Conservation (phyloP, 2,329 filamentous ascomycete species). For the Grosmannia huntii region DNA sequence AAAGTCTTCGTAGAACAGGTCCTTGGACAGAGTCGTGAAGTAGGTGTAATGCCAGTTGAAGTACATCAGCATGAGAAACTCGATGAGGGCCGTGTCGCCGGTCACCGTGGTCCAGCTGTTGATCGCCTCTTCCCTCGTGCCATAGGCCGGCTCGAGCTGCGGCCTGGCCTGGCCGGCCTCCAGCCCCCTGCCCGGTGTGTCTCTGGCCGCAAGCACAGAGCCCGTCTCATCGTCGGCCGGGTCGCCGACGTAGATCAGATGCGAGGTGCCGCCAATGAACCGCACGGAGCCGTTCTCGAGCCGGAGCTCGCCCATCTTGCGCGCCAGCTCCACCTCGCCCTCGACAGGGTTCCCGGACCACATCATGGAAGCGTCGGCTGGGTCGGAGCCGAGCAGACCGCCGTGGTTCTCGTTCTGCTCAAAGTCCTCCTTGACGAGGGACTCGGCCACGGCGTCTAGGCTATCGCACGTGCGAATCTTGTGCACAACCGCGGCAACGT, state of each 20-base stretch:
- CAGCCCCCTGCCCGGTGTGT: not conserved
- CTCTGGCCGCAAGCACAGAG: not conserved
- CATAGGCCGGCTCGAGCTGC: slow-evolving; percentile 27
- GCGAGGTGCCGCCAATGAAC: slow-evolving; percentile 89
- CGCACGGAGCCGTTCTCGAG: slow-evolving; percentile 78
- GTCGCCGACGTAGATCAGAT: slow-evolving; percentile 68
- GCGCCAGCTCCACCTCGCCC: slow-evolving; percentile 69
- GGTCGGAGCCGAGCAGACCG: slow-evolving; percentile 9
- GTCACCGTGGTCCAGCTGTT: slow-evolving; percentile 84
- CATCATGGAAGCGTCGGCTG: slow-evolving; percentile 19
- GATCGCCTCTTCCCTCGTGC: slow-evolving; percentile 51
- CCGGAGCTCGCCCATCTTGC: slow-evolving; percentile 85
- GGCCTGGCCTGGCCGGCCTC: slow-evolving; percentile 19
- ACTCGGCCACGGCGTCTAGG: slow-evolving; percentile 42
- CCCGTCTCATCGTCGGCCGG: slow-evolving; percentile 13
- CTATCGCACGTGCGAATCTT: slow-evolving; percentile 79
- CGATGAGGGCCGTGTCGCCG: slow-evolving; percentile 61
- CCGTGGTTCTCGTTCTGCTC: slow-evolving; percentile 22
- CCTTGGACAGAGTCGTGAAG: slow-evolving; percentile 82
- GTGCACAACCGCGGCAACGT: slow-evolving; percentile 67
- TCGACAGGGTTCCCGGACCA: slow-evolving; percentile 21
- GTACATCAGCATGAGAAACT: slow-evolving; percentile 91
- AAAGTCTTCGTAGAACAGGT: slow-evolving; percentile 79
- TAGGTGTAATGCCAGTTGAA: slow-evolving; percentile 97
- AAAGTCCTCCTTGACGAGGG: slow-evolving; percentile 30